Evolutionary conservation across 768 basidiomycete species (phyloP), one percentile per base, ranked within the genome.

Genomic region (Kwoniella mangroviensis): DNA sequence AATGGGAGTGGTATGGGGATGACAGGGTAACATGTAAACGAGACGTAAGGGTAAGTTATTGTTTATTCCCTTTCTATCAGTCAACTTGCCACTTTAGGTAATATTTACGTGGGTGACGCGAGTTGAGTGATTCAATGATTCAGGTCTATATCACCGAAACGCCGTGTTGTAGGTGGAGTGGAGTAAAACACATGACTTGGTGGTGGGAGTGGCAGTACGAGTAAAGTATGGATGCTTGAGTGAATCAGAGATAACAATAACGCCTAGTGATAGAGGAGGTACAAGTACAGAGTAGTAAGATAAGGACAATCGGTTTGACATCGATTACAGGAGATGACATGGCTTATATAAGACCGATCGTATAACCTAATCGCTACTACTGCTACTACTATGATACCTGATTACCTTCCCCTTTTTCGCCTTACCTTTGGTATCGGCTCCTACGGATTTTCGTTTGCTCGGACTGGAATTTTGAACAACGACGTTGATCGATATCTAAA

Each of bases 401-500:
- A 26, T 24, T 13, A n/a, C 34, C 24, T 58, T 58, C 10, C n/a
- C n/a, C 19, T 58, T 58, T 24, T 24, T n/a, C 56, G n/a, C 28
- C 24, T n/a, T 58, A 1, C 24, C 28, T 58, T 40, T 15, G 28
- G 13, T 26, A 11, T 10, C 58, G 34, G 58, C 22, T 13, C 43
- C 43, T 41, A n/a, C 17, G 17, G 49, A 26, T 13, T 45, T 24
- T 26, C 45, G 28, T 40, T 65, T 65, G 34, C 10, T n/a, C 17
- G 51, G 40, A 53, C 43, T 68, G 28, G 61, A 63, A 28, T 55
- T 55, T 13, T 62, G 34, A 7, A 68, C 67, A 4, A 63, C 61
- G 28, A 68, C 34, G 54, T 62, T 68, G 61, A 68, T 53, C 2
- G 59, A 53, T 21, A 68, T 63, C 67, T 68, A 43, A 10, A 10